These are phyloP conservation scores for Diospyros kaki DNA, from an alignment of 148 eudicot species.

Conservation along the genomic window DNA sequence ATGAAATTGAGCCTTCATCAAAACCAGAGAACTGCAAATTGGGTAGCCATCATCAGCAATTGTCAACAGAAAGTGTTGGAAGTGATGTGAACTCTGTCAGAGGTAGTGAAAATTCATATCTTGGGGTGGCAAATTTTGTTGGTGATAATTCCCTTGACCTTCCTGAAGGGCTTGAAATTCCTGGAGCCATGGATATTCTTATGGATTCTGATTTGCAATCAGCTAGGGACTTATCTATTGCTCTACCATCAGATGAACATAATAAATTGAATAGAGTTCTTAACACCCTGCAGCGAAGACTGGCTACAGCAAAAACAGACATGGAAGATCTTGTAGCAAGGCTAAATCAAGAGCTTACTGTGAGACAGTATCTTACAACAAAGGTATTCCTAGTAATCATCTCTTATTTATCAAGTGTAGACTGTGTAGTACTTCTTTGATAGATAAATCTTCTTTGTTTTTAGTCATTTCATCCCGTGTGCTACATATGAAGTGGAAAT, in stretches of 20 bases:
- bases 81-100: conserved; percentile 46
- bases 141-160: conserved; percentile 38
- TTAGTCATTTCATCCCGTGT: neutral
- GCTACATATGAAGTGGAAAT: neutral
- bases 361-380: conserved; percentile 76
- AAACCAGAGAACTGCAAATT: conserved; percentile 30
- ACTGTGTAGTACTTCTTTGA: neutral
- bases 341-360: conserved; percentile 84
- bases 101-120: conserved; percentile 38
- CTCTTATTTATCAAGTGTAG: neutral
- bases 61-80: conserved; percentile 53
- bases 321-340: conserved; percentile 90
- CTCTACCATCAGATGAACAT: conserved; percentile 70
- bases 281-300: conserved; percentile 55
- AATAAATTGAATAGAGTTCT: conserved; percentile 71
- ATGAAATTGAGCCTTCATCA: conserved; percentile 29
- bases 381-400: conserved; percentile 43
- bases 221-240: conserved; percentile 44
- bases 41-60: conserved; percentile 25
- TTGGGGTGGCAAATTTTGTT: conserved; percentile 25
- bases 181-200: conserved; percentile 24
- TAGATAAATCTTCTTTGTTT: neutral
- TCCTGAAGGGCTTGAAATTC: conserved; percentile 34
- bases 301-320: conserved; percentile 76
- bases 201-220: conserved; percentile 32